phyloP scores from a whole-genome alignment of 1,139 yeast species.

The Saccharomycopsis crataegensis region DNA sequence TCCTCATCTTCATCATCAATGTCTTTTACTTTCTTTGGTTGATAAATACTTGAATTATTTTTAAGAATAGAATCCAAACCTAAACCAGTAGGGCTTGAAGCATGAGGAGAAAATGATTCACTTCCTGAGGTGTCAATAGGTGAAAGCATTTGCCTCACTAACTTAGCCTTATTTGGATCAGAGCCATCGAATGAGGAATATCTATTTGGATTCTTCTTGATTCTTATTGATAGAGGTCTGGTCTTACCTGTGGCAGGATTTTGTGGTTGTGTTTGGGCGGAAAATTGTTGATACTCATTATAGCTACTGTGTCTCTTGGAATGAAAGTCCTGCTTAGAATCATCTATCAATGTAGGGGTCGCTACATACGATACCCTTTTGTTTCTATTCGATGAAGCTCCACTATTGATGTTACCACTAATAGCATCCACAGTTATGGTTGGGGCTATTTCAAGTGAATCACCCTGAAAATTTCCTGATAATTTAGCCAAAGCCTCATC shows the following conservation, averaged over 20 bases:
- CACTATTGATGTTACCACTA: too few relatives aligned
- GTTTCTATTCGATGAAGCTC: neutral
- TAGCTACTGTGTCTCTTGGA: neutral
- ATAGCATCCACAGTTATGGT: neutral
- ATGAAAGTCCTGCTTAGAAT: neutral
- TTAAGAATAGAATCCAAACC: conserved; percentile 2
- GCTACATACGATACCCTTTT: neutral
- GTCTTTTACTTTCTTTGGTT: conserved; percentile 5
- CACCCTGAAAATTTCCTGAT: neutral
- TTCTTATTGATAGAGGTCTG: neutral
- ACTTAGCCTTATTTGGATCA: conserved; percentile 7
- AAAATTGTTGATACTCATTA: neutral
- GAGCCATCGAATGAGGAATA: conserved; percentile 16
- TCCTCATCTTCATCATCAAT: conserved; percentile 11
- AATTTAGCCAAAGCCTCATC: conserved; percentile 17
- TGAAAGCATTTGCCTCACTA: conserved; percentile 10
- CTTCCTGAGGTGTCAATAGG: conserved; percentile 17
- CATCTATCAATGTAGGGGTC: neutral
- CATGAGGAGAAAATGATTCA: conserved; percentile 11
- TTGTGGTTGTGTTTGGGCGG: neutral
- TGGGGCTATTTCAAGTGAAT: neutral
- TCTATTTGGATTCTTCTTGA: neutral
- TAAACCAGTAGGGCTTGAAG: conserved; percentile 8
- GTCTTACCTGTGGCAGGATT: neutral
- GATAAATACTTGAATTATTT: neutral